Evolutionary conservation across 495 filamentous ascomycete genomes (phyloP), one percentile per base, ranked within the genome.

Genomic region (Tuber microsphaerosporum): DNA sequence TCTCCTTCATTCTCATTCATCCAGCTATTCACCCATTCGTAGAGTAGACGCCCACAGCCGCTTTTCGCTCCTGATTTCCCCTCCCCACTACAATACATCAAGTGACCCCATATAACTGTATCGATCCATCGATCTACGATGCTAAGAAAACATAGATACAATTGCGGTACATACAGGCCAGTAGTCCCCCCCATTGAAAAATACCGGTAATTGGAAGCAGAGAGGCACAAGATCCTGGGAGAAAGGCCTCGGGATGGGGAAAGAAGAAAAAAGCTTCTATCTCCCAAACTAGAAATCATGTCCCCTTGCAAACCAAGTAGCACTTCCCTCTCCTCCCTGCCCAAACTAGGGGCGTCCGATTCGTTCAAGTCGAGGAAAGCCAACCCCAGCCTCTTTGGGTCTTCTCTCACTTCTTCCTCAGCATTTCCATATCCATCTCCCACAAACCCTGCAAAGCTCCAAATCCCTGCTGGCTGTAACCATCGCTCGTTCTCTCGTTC

Each of bases 31-130:
- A 72, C 61, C 22, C 44, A 72, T 61, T 73, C 39, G 69, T 34
- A 75, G 44, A 48, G 71, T 22, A 51, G 73, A 79, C 70, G 77
- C 77, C 31, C 43, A 79, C 41, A 79, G 44, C 77, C 77, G 73
- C 76, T 73, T 48, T 56, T 73, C 65, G 34, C 71, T 51, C 56
- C 31, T 41, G 42, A 22, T n/a, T 74, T 44, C 26, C 26, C 26
- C 26, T 34, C 56, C 26, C 56, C 56, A 34, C 26, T 65, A 65
- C 26, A 65, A 65, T 65, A 71, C 74, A 76, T 73, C 77, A 79
- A 79, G 71, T 79, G 77, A 79, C 73, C 34, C 26, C 26, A 46
- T 51, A 42, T 70, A 77, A 73, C 19, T 44, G 56, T 75, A 68
- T 39, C 73, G 44, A 46, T 69, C 69, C 75, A 72, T 71, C 69